A percentile compares a stretch with the other conserved stretches of the same genome.
Conservation (phyloP, 2,329 filamentous ascomycete genomes). For the Clarireedia homoeocarpa region DNA sequence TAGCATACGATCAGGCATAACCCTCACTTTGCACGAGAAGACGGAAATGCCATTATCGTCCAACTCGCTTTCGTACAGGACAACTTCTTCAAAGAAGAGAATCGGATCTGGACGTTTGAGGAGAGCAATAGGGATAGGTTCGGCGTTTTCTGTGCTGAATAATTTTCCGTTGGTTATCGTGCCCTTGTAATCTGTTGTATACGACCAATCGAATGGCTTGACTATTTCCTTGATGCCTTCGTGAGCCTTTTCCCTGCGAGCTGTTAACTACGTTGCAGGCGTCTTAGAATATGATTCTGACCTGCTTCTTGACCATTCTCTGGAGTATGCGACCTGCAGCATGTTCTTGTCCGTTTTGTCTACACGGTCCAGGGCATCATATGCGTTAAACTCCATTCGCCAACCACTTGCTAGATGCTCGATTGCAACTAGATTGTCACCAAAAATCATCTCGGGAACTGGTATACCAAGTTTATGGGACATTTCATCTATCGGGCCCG, state of each 20-base stretch:
- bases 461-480: conserved; percentile 72
- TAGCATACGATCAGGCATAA: conserved; percentile 84
- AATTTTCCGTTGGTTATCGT: conserved; percentile 40
- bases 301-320: conserved; percentile 61
- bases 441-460: conserved; percentile 98
- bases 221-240: conserved; percentile 88
- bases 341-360: conserved; percentile 90
- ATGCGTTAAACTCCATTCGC: conserved; percentile 74
- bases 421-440: conserved; percentile 79
- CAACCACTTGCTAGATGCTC: conserved; percentile 69
- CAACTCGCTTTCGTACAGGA: conserved; percentile 94
- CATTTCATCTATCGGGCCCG: conserved; percentile 82
- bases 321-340: conserved; percentile 89
- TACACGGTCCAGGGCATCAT: conserved; percentile 79
- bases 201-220: conserved; percentile 97
- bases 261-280: no score
- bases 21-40: conserved; percentile 81
- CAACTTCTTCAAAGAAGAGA: conserved; percentile 90
- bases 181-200: conserved; percentile 81
- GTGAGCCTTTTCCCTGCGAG: conserved; percentile 63
- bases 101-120: conserved; percentile 88
- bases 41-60: conserved; percentile 95
- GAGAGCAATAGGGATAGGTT: conserved; percentile 72
- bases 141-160: conserved; percentile 18
- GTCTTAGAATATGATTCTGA: conserved; percentile 2